These are phyloP conservation scores for Cercophora samala DNA, from an alignment of 495 filamentous ascomycete species.

Conservation along the genomic window DNA sequence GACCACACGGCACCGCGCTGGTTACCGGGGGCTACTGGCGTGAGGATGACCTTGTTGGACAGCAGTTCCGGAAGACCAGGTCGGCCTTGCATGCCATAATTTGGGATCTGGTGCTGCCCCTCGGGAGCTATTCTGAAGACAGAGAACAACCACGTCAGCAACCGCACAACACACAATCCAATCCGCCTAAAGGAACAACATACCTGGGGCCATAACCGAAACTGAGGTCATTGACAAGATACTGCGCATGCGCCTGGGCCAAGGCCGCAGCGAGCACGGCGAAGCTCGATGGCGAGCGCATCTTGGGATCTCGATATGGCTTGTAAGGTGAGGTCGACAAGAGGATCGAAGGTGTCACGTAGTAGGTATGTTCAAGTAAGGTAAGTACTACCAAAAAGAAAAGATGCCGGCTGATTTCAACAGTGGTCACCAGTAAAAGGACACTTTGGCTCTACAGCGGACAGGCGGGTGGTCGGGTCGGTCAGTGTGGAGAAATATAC, in stretches of 20 bases:
- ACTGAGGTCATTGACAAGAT: slow-evolving; percentile 61
- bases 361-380: neutral
- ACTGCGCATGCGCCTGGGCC: slow-evolving; percentile 58
- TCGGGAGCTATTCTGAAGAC: slow-evolving; percentile 42
- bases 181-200: neutral
- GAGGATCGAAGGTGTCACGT: neutral
- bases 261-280: slow-evolving; percentile 51
- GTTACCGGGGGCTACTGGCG: slow-evolving; percentile 83
- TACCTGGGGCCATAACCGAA: slow-evolving; percentile 73
- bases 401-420: slow-evolving; percentile 1
- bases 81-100: slow-evolving; percentile 67
- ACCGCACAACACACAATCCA: neutral
- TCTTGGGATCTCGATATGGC: slow-evolving; percentile 24
- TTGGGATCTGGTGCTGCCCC: slow-evolving; percentile 36
- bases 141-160: neutral
- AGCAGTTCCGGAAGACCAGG: slow-evolving; percentile 70
- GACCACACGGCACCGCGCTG: slow-evolving; percentile 80
- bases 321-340: neutral
- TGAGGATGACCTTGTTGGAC: slow-evolving; percentile 88
- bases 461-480: slow-evolving; percentile 17
- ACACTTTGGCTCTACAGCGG: slow-evolving; percentile 21
- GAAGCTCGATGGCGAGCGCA: slow-evolving; percentile 43
- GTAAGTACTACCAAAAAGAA: neutral
- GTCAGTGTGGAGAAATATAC: slow-evolving; percentile 20
- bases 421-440: slow-evolving; percentile 16